These are phyloP conservation scores for Stephanodiscus triporus DNA, from an alignment of 108 stramenopile genomes.

Conservation along the genomic window DNA sequence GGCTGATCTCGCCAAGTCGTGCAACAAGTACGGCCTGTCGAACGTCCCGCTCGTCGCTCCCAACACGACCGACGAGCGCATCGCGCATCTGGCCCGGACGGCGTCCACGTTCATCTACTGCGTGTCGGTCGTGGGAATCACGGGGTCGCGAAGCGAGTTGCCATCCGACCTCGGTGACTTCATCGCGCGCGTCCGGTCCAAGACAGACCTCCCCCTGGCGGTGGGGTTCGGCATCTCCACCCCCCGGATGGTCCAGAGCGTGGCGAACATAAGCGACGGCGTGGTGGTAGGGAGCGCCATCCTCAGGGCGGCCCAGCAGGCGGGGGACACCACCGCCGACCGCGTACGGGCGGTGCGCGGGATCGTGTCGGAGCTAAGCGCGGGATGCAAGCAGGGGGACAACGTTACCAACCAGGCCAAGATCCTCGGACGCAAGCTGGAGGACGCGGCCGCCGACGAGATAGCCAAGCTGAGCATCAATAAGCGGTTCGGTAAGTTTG, in stretches of 20 bases:
- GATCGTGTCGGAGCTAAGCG: slow-evolving; percentile 65
- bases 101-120: slow-evolving; percentile 96
- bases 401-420: slow-evolving; percentile 74
- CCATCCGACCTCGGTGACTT: slow-evolving; percentile 92
- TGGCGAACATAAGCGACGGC: slow-evolving; percentile 93
- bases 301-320: slow-evolving; percentile 87
- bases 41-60: slow-evolving; percentile 97
- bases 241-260: slow-evolving; percentile 88
- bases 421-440: slow-evolving; percentile 68
- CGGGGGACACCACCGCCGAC: slow-evolving; percentile 78
- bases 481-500: slow-evolving; percentile 92
- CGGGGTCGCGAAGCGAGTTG: slow-evolving; percentile 85
- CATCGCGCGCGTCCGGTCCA: slow-evolving; percentile 82
- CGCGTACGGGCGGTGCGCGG: slow-evolving; percentile 77
- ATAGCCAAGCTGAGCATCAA: slow-evolving; percentile 39
- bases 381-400: slow-evolving; percentile 71
- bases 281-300: slow-evolving; percentile 97
- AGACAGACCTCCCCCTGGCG: slow-evolving; percentile 91
- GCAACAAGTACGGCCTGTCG: slow-evolving; percentile 83
- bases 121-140: slow-evolving; percentile 96
- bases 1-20: slow-evolving; percentile 79
- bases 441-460: slow-evolving; percentile 50
- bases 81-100: slow-evolving; percentile 82
- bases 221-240: slow-evolving; percentile 97
- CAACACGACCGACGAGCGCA: slow-evolving; percentile 94